Base-by-base conservation (phyloP, 768 basidiomycete genomes). In the Xerocomellus amylosporus region DNA sequence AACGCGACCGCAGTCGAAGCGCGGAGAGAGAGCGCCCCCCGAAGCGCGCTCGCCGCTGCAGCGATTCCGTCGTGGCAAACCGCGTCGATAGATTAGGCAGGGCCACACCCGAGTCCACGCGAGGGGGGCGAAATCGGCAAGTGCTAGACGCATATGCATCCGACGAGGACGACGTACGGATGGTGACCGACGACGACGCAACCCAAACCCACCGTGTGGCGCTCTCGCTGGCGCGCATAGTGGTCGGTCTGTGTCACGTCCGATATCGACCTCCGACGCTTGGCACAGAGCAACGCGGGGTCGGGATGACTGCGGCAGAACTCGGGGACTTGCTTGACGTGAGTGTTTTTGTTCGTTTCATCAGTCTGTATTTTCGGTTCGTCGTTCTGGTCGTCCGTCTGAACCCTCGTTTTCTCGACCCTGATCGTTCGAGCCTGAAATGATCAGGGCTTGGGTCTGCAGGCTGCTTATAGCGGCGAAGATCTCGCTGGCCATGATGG, bases 311-410 rank as follows among this genome's bases (percentile, higher is more conserved):
- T 26, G 69, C 71, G 45, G 63, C 56, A 45, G 58, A 72, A 54
- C 66, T 71, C 17, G 69, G 71, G 24, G 63, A 71, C 14, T 9
- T 72, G 9, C 56, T 71, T 61, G 69, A 71, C 58, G 69, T 71
- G 63, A 63, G 69, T 71, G 46, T 51, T 42, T n/a, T 40, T 42
- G 20, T 44, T 43, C 30, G 33, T 42, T 42, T 26, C 28, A 26
- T 7, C 13, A 2, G n/a, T 26, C 8, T 30, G 8, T 37, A 13
- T 41, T 15, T 26, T 39, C 37, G 37, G 45, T 34, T 42, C 41
- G 30, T 38, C 12, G 45, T 54, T 8, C 12, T 17, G n/a, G 30
- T 36, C n/a, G 46, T 14, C 46, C 34, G 33, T 20, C 33, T 30
- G 46, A 20, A 40, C 53, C 51, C 55, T 55, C 56, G 63, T 30